These are phyloP conservation scores for Pseudogymnoascus sp. DNA, from an alignment of 2,329 filamentous ascomycete genomes.

Conservation along the genomic window DNA sequence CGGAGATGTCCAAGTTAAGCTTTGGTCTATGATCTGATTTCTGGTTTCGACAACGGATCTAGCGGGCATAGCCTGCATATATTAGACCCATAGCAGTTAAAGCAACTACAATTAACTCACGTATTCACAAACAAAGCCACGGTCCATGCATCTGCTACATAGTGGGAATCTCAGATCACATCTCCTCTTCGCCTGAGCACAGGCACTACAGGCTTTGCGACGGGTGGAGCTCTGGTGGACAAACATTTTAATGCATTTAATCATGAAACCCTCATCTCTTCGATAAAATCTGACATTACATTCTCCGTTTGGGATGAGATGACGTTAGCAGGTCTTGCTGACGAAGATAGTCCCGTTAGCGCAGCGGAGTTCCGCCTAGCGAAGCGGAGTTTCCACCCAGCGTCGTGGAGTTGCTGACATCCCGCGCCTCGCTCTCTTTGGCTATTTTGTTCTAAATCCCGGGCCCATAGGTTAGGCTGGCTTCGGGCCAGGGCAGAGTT, in stretches of 20 bases:
- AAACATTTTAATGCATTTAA: not conserved
- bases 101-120: slow-evolving; percentile 12
- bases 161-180: slow-evolving; percentile 20
- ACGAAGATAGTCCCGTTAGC: not conserved
- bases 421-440: not conserved
- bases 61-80: not conserved
- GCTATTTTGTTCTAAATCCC: not conserved
- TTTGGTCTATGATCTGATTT: not conserved
- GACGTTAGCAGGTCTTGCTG: not conserved
- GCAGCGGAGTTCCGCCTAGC: not conserved
- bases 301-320: not conserved
- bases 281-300: not conserved
- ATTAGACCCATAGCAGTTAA: not conserved
- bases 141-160: slow-evolving; percentile 18
- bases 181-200: slow-evolving; percentile 21
- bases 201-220: slow-evolving; percentile 19
- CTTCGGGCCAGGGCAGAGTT: no score
- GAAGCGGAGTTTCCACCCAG: not conserved
- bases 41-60: not conserved
- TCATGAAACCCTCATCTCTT: not conserved
- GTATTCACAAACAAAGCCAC: slow-evolving; percentile 17
- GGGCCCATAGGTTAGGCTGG: no score
- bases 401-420: not conserved
- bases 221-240: slow-evolving; percentile 11
- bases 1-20: not conserved